Evolutionary conservation across 768 basidiomycete species (phyloP).

Genomic region (Trametes cubensis): DNA sequence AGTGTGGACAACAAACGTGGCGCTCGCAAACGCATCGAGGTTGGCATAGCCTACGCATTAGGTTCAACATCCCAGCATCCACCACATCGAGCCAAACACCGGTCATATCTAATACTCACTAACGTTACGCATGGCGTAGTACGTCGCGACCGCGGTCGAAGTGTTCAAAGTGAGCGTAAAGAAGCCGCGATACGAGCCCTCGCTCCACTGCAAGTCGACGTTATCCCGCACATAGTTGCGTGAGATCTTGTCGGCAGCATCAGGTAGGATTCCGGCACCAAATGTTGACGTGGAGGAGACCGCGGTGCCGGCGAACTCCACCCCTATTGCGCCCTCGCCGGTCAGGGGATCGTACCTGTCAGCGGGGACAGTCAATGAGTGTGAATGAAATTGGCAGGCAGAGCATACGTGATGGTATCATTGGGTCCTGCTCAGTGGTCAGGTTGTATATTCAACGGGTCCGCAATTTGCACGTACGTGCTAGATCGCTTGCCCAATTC

Average conservation of each 20-base stretch:
- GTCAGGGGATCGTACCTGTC: conserved; percentile 50
- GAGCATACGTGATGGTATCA: conserved; percentile 46
- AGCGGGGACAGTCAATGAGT: not conserved
- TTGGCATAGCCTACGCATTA: conserved; percentile 42
- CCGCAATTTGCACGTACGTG: conserved; percentile 41
- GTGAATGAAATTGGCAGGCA: too few species aligned
- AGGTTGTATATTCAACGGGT: not conserved
- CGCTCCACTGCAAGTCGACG: conserved; percentile 60
- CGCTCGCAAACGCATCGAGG: conserved; percentile 48
- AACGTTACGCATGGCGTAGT: conserved; percentile 55
- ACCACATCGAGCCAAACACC: not conserved
- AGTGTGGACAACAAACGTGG: conserved; percentile 43
- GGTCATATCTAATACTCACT: conserved; percentile 37
- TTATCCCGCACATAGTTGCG: conserved; percentile 43
- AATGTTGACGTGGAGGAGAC: conserved; percentile 56
- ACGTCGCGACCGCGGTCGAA: conserved; percentile 49
- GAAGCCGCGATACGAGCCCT: conserved; percentile 61
- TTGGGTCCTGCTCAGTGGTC: conserved; percentile 44
- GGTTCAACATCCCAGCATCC: not conserved
- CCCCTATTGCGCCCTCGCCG: conserved; percentile 54
- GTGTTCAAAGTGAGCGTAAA: conserved; percentile 55
- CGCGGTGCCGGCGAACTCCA: conserved; percentile 65
- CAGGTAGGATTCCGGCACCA: conserved; percentile 43
- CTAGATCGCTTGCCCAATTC: conserved; percentile 62
- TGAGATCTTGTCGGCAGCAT: conserved; percentile 43